phyloP scores from a whole-genome alignment of 345 rosid genomes.

The Lagerstroemia speciosa region DNA sequence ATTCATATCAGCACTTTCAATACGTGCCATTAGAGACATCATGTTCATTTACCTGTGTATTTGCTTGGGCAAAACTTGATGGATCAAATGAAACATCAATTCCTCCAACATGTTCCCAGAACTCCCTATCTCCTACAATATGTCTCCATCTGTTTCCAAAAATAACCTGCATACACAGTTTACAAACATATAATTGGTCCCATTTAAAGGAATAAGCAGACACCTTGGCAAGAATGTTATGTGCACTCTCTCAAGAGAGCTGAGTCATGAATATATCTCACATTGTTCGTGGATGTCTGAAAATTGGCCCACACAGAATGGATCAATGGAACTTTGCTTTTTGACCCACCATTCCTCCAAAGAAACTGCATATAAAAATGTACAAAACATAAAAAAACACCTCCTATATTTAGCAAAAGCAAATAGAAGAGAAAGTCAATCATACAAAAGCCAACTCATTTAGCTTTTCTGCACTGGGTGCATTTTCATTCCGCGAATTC shows the following conservation, averaged over 20 bases:
- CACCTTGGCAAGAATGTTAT: background rate
- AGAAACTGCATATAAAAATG: slow-evolving; percentile 43
- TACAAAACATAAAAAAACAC: background rate
- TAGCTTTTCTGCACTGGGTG: slow-evolving; percentile 54
- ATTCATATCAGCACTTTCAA: background rate
- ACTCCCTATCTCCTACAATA: slow-evolving; percentile 82
- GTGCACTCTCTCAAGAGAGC: background rate
- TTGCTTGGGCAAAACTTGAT: slow-evolving; percentile 95
- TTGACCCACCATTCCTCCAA: slow-evolving; percentile 81
- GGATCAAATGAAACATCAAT: slow-evolving; percentile 87
- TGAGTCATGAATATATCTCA: slow-evolving; percentile 27
- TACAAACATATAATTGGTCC: background rate
- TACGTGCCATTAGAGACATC: background rate
- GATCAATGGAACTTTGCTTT: slow-evolving; percentile 40
- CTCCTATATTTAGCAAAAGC: background rate
- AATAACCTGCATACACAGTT: slow-evolving; percentile 48
- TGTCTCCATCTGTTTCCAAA: slow-evolving; percentile 97
- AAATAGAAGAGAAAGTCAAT: background rate
- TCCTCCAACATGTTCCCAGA: slow-evolving; percentile 94
- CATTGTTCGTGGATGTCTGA: slow-evolving; percentile 90
- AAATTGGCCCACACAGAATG: slow-evolving; percentile 98
- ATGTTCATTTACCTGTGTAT: slow-evolving; percentile 45
- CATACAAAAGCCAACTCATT: slow-evolving; percentile 68
- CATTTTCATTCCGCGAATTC: slow-evolving; percentile 85
- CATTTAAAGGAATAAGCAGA: background rate